Conservation (phyloP, 108 stramenopile species). For the Cylindrotheca fusiformis region DNA sequence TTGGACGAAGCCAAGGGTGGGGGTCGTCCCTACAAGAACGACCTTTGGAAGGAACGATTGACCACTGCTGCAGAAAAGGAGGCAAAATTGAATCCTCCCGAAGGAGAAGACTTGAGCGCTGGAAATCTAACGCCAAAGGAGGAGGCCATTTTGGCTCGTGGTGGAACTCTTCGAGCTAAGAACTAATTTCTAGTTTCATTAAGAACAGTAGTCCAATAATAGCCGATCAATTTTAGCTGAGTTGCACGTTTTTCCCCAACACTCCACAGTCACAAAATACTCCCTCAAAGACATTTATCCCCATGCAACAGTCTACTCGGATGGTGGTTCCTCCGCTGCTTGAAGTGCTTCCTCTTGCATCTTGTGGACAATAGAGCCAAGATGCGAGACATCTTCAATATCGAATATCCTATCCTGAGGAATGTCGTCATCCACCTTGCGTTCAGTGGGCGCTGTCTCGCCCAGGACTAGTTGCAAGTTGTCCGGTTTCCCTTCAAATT, state of each 20-base stretch:
- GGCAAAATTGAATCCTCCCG: slow-evolving; percentile 26
- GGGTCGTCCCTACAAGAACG: slow-evolving; percentile 83
- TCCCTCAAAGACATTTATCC: neutral
- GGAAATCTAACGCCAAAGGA: slow-evolving; percentile 33
- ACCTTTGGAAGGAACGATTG: slow-evolving; percentile 84
- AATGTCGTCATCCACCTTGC: slow-evolving; percentile 45
- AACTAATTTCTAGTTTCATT: neutral
- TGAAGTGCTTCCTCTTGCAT: slow-evolving; percentile 64
- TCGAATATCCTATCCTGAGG: slow-evolving; percentile 49
- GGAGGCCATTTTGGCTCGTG: slow-evolving; percentile 55
- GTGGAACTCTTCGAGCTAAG: slow-evolving; percentile 36
- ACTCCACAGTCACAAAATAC: neutral
- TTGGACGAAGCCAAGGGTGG: slow-evolving; percentile 77
- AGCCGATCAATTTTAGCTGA: neutral
- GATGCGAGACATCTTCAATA: slow-evolving; percentile 65
- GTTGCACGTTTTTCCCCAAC: neutral
- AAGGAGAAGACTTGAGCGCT: slow-evolving; percentile 8
- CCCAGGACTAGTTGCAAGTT: slow-evolving; percentile 73
- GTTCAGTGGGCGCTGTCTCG: slow-evolving; percentile 57
- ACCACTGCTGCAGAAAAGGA: slow-evolving; percentile 75
- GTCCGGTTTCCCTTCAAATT: slow-evolving; percentile 44
- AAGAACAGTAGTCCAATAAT: neutral
- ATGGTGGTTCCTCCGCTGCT: neutral
- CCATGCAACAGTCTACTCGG: neutral
- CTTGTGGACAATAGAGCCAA: slow-evolving; percentile 76